Evolutionary conservation across 495 filamentous ascomycete species (phyloP).

Genomic region (Talaromyces wortmannii): DNA sequence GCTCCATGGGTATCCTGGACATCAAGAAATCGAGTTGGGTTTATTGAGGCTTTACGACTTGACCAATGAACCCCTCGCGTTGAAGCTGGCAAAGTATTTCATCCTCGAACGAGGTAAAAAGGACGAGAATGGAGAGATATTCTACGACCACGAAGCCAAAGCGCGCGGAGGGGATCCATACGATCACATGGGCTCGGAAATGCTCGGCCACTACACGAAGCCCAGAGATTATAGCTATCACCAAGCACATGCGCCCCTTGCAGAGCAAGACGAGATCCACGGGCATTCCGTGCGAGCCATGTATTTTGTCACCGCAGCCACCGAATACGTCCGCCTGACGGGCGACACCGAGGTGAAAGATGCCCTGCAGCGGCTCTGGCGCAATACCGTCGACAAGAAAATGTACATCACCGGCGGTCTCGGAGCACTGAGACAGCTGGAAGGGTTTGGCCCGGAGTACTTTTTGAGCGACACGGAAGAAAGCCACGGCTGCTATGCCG

Average conservation of each 20-base stretch:
- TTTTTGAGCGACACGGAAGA: constrained; percentile 49
- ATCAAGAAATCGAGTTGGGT: constrained; percentile 54
- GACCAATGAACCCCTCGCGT: constrained; percentile 36
- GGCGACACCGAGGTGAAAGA: constrained; percentile 12
- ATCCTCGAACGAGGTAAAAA: constrained; percentile 50
- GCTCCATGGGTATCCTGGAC: constrained; percentile 52
- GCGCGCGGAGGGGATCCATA: constrained; percentile 41
- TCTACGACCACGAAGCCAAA: constrained; percentile 45
- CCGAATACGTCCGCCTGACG: constrained; percentile 23
- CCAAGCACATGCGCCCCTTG: constrained; percentile 48
- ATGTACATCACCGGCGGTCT: constrained; percentile 57
- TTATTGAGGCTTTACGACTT: constrained; percentile 45
- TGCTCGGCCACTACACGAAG: constrained; percentile 26
- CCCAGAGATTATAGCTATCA: constrained; percentile 38
- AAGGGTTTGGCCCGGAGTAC: constrained; percentile 55
- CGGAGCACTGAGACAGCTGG: constrained; percentile 52
- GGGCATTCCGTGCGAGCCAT: constrained; percentile 55
- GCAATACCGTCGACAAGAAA: constrained; percentile 51
- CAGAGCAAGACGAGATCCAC: constrained; percentile 46
- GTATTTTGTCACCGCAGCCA: constrained; percentile 42
- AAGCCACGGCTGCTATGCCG: constrained; percentile 55
- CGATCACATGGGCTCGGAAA: constrained; percentile 22
- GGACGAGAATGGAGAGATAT: constrained; percentile 36
- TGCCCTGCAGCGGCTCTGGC: constrained; percentile 42
- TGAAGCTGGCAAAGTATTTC: constrained; percentile 48